Conservation (phyloP, 139 green algal species). For the Chlamydomonas incerta region DNA sequence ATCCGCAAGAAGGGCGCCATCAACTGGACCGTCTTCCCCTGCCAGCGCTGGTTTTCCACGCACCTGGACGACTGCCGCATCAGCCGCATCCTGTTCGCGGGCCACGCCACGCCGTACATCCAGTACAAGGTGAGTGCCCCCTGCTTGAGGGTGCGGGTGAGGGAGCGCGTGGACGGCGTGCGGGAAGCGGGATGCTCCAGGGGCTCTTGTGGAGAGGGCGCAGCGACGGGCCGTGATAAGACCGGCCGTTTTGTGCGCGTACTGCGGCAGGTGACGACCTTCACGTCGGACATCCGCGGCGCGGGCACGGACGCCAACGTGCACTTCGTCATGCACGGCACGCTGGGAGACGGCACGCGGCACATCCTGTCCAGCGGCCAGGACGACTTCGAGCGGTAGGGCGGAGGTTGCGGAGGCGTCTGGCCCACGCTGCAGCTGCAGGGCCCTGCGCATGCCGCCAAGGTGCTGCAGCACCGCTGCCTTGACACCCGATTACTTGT, state of each 20-base stretch:
- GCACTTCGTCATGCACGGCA: constrained; percentile 56
- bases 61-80: constrained; percentile 72
- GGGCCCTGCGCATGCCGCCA: too few relatives aligned
- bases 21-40: constrained; percentile 69
- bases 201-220: too few relatives aligned
- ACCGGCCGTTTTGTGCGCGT: too few relatives aligned
- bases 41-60: constrained; percentile 74
- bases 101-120: constrained; percentile 48
- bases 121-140: constrained; percentile 51
- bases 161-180: too few relatives aligned
- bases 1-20: constrained; percentile 62
- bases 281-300: constrained; percentile 61
- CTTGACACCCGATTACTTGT: too few relatives aligned
- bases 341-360: constrained; percentile 21
- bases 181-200: too few relatives aligned
- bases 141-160: too few relatives aligned
- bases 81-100: constrained; percentile 51
- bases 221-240: too few relatives aligned
- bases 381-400: constrained; percentile 65
- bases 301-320: constrained; percentile 73
- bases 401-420: not conserved
- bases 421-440: too few relatives aligned
- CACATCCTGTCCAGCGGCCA: constrained; percentile 59
- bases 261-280: constrained; percentile 40
- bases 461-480: too few relatives aligned